Conservation (phyloP, 2,329 filamentous ascomycete species). For the Apiospora pterosperma region DNA sequence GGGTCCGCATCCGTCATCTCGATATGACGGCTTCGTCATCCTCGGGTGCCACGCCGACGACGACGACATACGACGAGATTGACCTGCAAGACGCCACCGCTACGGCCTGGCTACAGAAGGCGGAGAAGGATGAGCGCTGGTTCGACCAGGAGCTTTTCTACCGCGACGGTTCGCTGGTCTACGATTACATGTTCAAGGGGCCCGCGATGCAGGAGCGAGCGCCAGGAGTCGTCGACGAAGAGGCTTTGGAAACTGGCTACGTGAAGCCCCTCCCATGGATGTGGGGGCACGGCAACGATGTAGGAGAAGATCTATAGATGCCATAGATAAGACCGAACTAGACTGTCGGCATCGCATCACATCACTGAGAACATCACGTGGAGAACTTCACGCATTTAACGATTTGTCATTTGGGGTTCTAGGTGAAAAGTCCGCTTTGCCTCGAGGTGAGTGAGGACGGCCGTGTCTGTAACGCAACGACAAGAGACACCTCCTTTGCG, state of each 20-base stretch:
- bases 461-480: background rate
- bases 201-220: constrained; percentile 12
- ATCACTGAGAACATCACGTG: background rate
- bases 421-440: background rate
- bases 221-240: constrained; percentile 12
- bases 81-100: background rate
- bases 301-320: background rate
- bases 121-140: constrained; percentile 12
- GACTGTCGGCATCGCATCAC: no score
- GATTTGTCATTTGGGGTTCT: background rate
- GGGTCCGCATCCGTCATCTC: background rate
- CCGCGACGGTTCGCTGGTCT: constrained; percentile 6
- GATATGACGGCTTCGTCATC: background rate
- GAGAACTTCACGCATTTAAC: background rate
- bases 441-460: background rate
- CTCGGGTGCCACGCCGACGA: background rate
- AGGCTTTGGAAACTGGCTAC: constrained; percentile 11
- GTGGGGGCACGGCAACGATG: background rate
- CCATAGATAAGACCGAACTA: background rate
- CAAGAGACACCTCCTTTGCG: background rate
- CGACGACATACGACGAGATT: background rate
- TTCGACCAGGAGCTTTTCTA: constrained; percentile 21
- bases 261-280: background rate
- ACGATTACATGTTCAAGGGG: constrained; percentile 11
- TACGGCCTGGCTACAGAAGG: background rate